phyloP scores from a whole-genome alignment of 768 basidiomycete genomes.

The Mycena crocata region DNA sequence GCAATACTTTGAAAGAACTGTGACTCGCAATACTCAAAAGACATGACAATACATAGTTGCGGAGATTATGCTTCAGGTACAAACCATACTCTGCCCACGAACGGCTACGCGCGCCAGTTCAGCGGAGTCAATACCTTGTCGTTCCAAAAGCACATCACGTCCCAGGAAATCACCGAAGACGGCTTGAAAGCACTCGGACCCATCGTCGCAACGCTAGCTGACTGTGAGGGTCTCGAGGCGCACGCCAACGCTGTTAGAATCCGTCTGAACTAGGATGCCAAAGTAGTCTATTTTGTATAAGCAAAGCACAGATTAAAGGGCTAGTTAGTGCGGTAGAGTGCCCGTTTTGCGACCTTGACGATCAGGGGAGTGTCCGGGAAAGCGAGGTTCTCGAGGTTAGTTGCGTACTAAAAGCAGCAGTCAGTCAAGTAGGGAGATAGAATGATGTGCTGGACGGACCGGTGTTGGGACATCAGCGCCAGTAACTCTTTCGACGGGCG shows the following conservation, averaged over 20 bases:
- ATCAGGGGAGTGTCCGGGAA: slow-evolving; percentile 96
- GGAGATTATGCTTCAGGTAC: slow-evolving; percentile 99
- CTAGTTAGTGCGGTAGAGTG: slow-evolving; percentile 90
- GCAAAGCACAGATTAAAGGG: slow-evolving; percentile 20
- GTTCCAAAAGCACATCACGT: slow-evolving; percentile 99
- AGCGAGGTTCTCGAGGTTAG: slow-evolving; percentile 86
- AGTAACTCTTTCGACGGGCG: slow-evolving; percentile 96
- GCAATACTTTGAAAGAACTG: slow-evolving; percentile 33
- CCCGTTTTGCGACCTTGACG: slow-evolving; percentile 94
- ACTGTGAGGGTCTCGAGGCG: slow-evolving; percentile 94
- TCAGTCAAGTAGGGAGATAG: slow-evolving; percentile 18
- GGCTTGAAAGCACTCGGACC: slow-evolving; percentile 88
- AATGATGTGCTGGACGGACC: slow-evolving; percentile 57
- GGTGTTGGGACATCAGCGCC: slow-evolving; percentile 99
- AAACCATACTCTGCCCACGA: slow-evolving; percentile 97
- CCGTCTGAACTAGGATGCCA: slow-evolving; percentile 59
- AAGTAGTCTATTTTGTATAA: slow-evolving; percentile 33
- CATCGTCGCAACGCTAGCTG: slow-evolving; percentile 88
- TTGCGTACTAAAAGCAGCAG: slow-evolving; percentile 75
- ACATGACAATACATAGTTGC: slow-evolving; percentile 65
- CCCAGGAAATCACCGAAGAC: slow-evolving; percentile 86
- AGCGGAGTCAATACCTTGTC: slow-evolving; percentile 97
- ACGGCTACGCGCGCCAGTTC: slow-evolving; percentile 97
- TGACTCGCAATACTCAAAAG: slow-evolving; percentile 10
- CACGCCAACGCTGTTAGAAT: slow-evolving; percentile 97